These are phyloP conservation scores for Fusarium cicatricum DNA, from an alignment of 2,329 filamentous ascomycete species.

Conservation along the genomic window DNA sequence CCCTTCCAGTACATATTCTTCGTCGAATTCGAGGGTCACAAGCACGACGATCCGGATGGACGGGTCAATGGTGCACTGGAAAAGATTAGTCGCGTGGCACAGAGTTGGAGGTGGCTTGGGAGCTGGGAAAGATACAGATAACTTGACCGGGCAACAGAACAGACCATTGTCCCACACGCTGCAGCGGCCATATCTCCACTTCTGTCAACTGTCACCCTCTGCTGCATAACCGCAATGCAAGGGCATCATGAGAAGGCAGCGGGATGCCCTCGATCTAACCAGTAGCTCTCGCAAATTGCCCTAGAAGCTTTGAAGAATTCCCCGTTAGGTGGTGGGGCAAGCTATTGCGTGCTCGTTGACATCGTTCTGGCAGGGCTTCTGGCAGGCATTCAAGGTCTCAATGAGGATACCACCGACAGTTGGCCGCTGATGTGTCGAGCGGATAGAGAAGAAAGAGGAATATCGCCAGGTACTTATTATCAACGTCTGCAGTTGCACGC, in stretches of 20 bases:
- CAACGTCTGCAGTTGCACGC: slow-evolving; percentile 11
- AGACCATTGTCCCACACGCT: slow-evolving; percentile 15
- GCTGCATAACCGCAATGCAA: slow-evolving; percentile 18
- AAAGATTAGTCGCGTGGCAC: slow-evolving; percentile 65
- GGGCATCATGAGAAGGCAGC: slow-evolving; percentile 15
- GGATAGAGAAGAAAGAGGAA: slow-evolving; percentile 10
- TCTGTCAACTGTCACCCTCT: slow-evolving; percentile 8
- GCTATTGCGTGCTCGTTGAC: slow-evolving; percentile 30
- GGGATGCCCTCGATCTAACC: slow-evolving; percentile 25
- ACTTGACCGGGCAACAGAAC: slow-evolving; percentile 32
- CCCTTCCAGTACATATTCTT: slow-evolving; percentile 96
- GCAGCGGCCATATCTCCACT: slow-evolving; percentile 3
- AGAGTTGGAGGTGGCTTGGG: slow-evolving; percentile 73
- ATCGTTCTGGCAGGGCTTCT: slow-evolving; percentile 18
- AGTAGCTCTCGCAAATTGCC: slow-evolving; percentile 15
- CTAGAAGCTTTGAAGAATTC: slow-evolving; percentile 31
- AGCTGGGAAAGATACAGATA: slow-evolving; percentile 64
- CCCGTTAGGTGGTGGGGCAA: slow-evolving; percentile 34
- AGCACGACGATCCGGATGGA: slow-evolving; percentile 58
- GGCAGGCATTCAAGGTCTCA: slow-evolving; percentile 10
- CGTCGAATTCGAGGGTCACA: slow-evolving; percentile 81
- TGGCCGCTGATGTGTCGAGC: slow-evolving; percentile 7
- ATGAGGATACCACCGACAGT: slow-evolving; percentile 13
- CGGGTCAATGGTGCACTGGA: slow-evolving; percentile 68
- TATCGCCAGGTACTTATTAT: slow-evolving; percentile 20